Evolutionary conservation across 306 rosid species (phyloP).

Genomic region (Pyrus betulifolia): DNA sequence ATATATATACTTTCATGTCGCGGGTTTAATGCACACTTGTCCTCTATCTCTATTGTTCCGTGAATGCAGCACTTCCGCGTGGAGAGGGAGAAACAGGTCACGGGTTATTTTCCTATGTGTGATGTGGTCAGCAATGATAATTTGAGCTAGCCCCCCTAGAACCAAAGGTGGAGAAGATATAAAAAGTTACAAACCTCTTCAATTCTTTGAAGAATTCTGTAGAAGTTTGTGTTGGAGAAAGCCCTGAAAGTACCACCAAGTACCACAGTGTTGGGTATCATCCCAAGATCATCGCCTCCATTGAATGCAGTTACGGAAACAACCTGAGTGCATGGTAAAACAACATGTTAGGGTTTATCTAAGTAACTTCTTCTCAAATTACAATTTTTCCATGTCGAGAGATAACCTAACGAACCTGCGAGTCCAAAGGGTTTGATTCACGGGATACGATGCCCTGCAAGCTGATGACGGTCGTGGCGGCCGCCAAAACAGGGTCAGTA

Average conservation of each 20-base stretch:
- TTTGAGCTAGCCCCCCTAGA: too few species aligned
- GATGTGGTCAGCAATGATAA: too few species aligned
- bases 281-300: conserved; percentile 70
- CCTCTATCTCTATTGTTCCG: too few species aligned
- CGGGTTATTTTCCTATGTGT: too few species aligned
- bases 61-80: too few species aligned
- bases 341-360: not conserved
- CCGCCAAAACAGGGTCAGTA: conserved; percentile 71
- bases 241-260: conserved; percentile 92
- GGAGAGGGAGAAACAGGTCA: too few species aligned
- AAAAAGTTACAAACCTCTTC: conserved; percentile 44
- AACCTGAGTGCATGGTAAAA: conserved; percentile 36
- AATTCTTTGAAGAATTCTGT: conserved; percentile 68
- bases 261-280: conserved; percentile 57
- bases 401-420: conserved; percentile 41
- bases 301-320: conserved; percentile 78
- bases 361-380: not conserved
- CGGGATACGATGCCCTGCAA: conserved; percentile 93
- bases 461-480: conserved; percentile 82
- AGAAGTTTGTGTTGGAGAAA: conserved; percentile 82
- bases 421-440: conserved; percentile 85
- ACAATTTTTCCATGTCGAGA: not conserved
- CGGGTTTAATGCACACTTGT: too few species aligned
- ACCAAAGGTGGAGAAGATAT: not conserved
- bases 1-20: too few species aligned